Evolutionary conservation across 768 basidiomycete species (phyloP).

Genomic region (Cubamyces sp.): DNA sequence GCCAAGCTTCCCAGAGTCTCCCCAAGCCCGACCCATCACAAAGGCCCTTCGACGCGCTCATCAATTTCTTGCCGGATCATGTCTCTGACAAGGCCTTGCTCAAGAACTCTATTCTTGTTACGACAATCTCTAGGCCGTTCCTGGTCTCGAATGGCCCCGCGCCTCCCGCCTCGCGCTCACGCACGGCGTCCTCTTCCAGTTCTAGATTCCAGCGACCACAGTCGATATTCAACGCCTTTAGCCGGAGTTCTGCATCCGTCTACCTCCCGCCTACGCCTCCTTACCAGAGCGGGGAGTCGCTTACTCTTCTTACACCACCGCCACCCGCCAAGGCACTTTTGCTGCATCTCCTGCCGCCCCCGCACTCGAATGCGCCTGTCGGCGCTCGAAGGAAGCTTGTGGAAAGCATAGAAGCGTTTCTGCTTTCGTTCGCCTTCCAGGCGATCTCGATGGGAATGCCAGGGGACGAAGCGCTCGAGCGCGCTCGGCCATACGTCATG

Average conservation of each 20-base stretch:
- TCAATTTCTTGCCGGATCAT: conserved; percentile 41
- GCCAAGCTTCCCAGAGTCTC: conserved; percentile 19
- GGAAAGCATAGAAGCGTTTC: conserved; percentile 43
- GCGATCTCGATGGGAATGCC: conserved; percentile 2
- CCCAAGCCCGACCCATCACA: conserved; percentile 38
- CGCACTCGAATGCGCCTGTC: conserved; percentile 16
- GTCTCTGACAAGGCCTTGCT: conserved; percentile 40
- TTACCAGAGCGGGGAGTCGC: conserved; percentile 21
- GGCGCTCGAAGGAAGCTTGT: conserved; percentile 36
- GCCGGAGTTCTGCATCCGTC: conserved; percentile 18
- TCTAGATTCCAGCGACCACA: conserved; percentile 14
- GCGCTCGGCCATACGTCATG: conserved; percentile 37
- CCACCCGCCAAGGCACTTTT: conserved; percentile 31
- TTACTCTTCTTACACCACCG: conserved; percentile 1
- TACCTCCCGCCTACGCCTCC: conserved; percentile 20
- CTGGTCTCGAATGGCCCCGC: conserved; percentile 30
- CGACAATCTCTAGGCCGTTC: conserved; percentile 43
- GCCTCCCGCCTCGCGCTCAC: conserved; percentile 1
- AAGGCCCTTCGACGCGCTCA: conserved; percentile 43
- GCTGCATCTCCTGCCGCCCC: conserved; percentile 38
- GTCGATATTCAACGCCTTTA: conserved; percentile 19
- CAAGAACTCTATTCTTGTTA: conserved; percentile 45
- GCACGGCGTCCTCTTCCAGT: conserved; percentile 12
- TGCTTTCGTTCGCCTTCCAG: conserved; percentile 40
- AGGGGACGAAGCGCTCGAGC: conserved; percentile 25